These are phyloP conservation scores for Paecilomyces dactylethromorphus DNA, from an alignment of 2,329 filamentous ascomycete genomes.

Conservation along the genomic window DNA sequence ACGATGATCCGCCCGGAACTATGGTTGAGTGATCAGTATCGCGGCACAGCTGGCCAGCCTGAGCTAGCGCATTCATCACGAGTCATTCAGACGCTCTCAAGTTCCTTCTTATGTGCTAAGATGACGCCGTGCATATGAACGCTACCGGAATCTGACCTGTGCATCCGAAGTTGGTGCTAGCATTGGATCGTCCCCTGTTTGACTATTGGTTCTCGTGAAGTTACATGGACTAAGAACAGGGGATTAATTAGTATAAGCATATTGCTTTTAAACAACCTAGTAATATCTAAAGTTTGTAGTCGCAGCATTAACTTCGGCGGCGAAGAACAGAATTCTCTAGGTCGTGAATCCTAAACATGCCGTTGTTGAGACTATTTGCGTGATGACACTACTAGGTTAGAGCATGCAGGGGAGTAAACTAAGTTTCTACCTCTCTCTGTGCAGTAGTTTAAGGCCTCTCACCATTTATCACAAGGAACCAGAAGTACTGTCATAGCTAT, in stretches of 20 bases:
- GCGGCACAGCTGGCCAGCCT: neutral
- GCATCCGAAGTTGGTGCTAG: neutral
- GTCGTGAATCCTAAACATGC: neutral
- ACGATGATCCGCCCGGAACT: neutral
- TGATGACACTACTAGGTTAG: neutral
- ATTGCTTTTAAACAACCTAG: neutral
- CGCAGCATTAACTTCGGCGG: too few relatives aligned
- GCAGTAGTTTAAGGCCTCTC: neutral
- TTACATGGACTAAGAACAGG: neutral
- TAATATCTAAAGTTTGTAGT: neutral
- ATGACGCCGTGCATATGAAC: neutral
- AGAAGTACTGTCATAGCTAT: neutral
- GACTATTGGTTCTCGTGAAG: neutral
- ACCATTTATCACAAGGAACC: neutral
- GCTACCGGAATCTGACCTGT: neutral
- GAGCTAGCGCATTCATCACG: neutral
- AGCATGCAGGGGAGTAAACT: neutral
- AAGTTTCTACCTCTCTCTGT: neutral
- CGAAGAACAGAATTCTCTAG: too few relatives aligned
- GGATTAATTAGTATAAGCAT: too few relatives aligned
- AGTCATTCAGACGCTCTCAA: neutral
- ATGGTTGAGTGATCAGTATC: neutral
- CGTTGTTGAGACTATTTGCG: neutral
- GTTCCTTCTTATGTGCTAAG: neutral
- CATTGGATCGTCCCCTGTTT: neutral